These are phyloP conservation scores for Sphenostylis stenocarpa DNA, from an alignment of 306 rosid genomes.

Conservation along the genomic window DNA sequence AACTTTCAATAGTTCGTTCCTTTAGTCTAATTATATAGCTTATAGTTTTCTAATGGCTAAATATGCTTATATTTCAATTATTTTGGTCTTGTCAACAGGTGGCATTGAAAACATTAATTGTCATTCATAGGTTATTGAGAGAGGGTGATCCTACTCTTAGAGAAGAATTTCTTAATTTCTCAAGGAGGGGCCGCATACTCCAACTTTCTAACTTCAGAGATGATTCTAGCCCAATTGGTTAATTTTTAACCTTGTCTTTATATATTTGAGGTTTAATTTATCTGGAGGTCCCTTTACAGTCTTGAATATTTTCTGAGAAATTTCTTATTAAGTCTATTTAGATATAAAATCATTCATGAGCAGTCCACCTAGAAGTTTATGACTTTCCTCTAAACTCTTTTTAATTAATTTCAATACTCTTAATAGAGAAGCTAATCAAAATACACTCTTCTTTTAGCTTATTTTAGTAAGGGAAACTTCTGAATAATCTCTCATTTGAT, in stretches of 20 bases:
- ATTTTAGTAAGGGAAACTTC: neutral
- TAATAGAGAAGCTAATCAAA: neutral
- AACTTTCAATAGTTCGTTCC: neutral
- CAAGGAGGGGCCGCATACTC: slow-evolving; percentile 66
- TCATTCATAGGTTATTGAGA: slow-evolving; percentile 71
- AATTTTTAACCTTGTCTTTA: slow-evolving; percentile 23
- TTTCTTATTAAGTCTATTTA: neutral
- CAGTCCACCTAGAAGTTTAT: neutral
- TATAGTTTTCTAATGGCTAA: neutral
- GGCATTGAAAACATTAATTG: slow-evolving; percentile 70
- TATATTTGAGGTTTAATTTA: neutral
- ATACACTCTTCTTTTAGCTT: neutral
- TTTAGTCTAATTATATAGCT: slow-evolving; percentile 3
- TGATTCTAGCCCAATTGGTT: slow-evolving; percentile 86
- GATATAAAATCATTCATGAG: neutral
- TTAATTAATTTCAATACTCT: neutral
- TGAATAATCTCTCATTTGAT: neutral
- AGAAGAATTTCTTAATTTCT: slow-evolving; percentile 70
- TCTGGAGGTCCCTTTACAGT: neutral
- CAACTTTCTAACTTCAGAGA: slow-evolving; percentile 86
- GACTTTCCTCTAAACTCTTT: neutral
- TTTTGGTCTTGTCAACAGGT: slow-evolving; percentile 48
- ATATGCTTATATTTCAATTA: slow-evolving; percentile 2
- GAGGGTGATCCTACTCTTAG: slow-evolving; percentile 84
- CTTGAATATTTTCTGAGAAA: neutral